Evolutionary conservation across 2,329 filamentous ascomycete species (phyloP), one percentile per base, ranked within the genome.

Genomic region (Thelonectria rubi): DNA sequence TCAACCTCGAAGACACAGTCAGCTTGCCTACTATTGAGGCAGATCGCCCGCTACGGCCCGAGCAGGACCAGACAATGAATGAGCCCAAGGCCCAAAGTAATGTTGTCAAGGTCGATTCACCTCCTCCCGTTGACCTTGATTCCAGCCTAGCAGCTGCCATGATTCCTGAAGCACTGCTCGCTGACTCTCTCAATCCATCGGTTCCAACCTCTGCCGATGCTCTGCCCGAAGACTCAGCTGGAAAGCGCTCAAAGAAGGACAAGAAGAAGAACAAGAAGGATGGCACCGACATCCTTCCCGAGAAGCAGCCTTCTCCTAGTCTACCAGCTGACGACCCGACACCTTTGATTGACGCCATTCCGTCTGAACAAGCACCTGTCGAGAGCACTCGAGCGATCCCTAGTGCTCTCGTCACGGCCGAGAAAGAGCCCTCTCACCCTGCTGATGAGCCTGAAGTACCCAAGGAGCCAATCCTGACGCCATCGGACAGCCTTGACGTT

Each of bases 181-280:
- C 42, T 24, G 42, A 21, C 30, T 30, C 45, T 3, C n/a, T 37
- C 24, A 47, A 30, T 5, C 45, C 32, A 37, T 32, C 45, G 14
- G 45, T 50, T 51, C 21, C 32, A 30, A 32, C 14, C 26, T 45
- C 49, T 32, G 21, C 8, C 21, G 59, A 46, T 46, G 9, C 24
- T 40, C 21, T 42, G 37, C 20, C 34, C 17, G 58, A 64, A 46
- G 26, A n/a, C 26, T 39, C 58, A 17, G 11, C 12, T n/a, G 51
- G 15, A 34, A 63, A 59, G 26, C 48, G 45, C 37, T 60, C 63
- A 21, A 73, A 69, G 55, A 30, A 67, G 52, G 75, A 75, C 60
- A 76, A 75, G 55, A 72, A 73, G 59, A 75, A 74, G 58, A 75
- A 73, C 65, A 75, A 69, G 60, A 71, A 68, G 43, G 58, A 64